Percentiles rank a stretch among this genome's conserved stretches.
Evolutionary conservation across 2,329 filamentous ascomycete species (phyloP).

Genomic region (Ophiobolus disseminans): DNA sequence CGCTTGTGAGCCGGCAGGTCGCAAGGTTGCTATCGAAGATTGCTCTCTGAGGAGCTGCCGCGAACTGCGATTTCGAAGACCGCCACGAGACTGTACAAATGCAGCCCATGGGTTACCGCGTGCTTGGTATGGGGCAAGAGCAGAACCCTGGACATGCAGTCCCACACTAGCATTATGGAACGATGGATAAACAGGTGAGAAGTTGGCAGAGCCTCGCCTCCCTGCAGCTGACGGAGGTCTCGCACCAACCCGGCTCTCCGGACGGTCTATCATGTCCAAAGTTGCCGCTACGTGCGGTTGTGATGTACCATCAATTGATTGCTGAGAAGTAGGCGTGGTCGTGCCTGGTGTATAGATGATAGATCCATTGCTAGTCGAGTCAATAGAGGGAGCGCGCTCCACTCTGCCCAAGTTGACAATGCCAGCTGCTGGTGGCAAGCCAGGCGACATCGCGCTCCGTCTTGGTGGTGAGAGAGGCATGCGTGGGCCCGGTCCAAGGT

Average conservation of each 20-base stretch:
- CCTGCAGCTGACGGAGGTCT: constrained; percentile 47
- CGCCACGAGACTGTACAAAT: constrained; percentile 42
- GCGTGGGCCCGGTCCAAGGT: constrained; percentile 27
- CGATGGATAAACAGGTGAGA: constrained; percentile 37
- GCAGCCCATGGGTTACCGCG: constrained; percentile 48
- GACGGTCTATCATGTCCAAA: constrained; percentile 48
- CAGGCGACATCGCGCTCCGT: constrained; percentile 32
- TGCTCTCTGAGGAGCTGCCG: constrained; percentile 48
- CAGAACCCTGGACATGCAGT: constrained; percentile 43
- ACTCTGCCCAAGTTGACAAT: constrained; percentile 20
- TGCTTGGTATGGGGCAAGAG: constrained; percentile 36
- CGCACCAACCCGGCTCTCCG: constrained; percentile 44
- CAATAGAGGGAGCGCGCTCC: constrained; percentile 37
- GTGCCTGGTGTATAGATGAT: constrained; percentile 38
- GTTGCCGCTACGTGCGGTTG: constrained; percentile 36
- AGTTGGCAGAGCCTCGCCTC: constrained; percentile 42
- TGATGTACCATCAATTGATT: constrained; percentile 35
- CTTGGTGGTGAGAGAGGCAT: constrained; percentile 41
- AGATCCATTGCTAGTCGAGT: constrained; percentile 39
- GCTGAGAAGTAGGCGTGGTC: constrained; percentile 35
- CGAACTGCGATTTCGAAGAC: constrained; percentile 36
- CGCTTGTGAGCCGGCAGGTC: constrained; percentile 42
- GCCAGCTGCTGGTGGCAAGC: constrained; percentile 20
- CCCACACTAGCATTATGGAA: constrained; percentile 42
- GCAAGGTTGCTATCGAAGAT: constrained; percentile 48